Evolutionary conservation across 495 filamentous ascomycete genomes (phyloP).

Genomic region (Penicillium parvum): DNA sequence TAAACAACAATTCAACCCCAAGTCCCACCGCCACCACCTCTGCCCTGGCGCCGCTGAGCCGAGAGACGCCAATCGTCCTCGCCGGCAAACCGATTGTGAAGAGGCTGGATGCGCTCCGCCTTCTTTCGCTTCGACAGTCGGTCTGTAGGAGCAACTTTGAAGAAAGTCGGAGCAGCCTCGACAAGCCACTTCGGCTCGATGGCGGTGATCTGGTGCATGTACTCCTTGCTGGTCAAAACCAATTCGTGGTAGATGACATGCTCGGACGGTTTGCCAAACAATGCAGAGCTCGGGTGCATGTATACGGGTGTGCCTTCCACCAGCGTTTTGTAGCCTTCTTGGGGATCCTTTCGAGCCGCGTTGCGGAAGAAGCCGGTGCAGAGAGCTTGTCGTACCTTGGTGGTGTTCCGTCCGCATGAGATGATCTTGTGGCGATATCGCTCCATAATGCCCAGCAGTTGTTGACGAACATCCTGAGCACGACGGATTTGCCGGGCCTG

Average conservation of each 20-base stretch:
- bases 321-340: slow-evolving; percentile 94
- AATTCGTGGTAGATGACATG: slow-evolving; percentile 90
- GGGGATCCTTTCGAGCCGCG: slow-evolving; percentile 88
- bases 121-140: slow-evolving; percentile 86
- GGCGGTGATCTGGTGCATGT: slow-evolving; percentile 87
- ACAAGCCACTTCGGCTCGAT: slow-evolving; percentile 94
- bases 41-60: slow-evolving; percentile 80
- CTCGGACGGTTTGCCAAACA: slow-evolving; percentile 94
- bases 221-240: slow-evolving; percentile 92
- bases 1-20: slow-evolving; percentile 64
- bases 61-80: slow-evolving; percentile 93
- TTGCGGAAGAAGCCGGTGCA: slow-evolving; percentile 96
- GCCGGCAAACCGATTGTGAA: slow-evolving; percentile 87
- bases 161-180: slow-evolving; percentile 93
- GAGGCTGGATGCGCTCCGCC: slow-evolving; percentile 87
- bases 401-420: slow-evolving; percentile 80
- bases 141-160: slow-evolving; percentile 92
- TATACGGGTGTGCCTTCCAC: slow-evolving; percentile 94
- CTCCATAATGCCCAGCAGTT: slow-evolving; percentile 89
- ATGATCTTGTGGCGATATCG: slow-evolving; percentile 76
- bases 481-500: slow-evolving; percentile 83
- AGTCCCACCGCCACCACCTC: slow-evolving; percentile 88
- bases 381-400: slow-evolving; percentile 83
- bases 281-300: slow-evolving; percentile 81
- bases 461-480: slow-evolving; percentile 86